phyloP scores from a whole-genome alignment of 2,329 filamentous ascomycete genomes.

The Fusarium nelsonii region DNA sequence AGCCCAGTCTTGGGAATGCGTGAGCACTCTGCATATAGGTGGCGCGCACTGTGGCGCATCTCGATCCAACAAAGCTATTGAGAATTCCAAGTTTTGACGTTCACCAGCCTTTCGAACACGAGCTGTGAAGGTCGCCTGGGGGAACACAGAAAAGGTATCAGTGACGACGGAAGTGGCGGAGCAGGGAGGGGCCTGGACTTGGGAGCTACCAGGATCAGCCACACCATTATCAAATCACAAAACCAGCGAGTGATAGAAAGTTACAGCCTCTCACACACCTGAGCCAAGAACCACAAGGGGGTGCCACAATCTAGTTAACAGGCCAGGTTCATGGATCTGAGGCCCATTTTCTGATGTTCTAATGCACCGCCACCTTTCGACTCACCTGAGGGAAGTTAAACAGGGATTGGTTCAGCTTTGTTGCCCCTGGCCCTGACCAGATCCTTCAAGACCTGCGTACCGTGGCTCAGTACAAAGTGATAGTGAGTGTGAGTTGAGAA shows the following conservation, averaged over 20 bases:
- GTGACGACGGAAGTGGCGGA: constrained; percentile 40
- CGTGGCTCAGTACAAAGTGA: constrained; percentile 5
- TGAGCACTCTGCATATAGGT: constrained; percentile 35
- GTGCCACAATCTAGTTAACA: constrained; percentile 31
- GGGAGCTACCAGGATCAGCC: constrained; percentile 38
- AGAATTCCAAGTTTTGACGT: constrained; percentile 24
- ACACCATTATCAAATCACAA: constrained; percentile 32
- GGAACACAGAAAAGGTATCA: constrained; percentile 20
- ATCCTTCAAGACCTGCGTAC: neutral
- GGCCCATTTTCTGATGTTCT: constrained; percentile 18
- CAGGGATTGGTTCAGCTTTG: constrained; percentile 39
- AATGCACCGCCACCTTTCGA: constrained; percentile 40
- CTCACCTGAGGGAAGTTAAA: constrained; percentile 42
- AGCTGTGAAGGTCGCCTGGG: constrained; percentile 23
- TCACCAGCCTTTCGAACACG: constrained; percentile 30
- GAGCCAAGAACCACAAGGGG: constrained; percentile 19
- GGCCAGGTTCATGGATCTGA: constrained; percentile 28
- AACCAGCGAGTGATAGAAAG: constrained; percentile 25
- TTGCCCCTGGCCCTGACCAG: constrained; percentile 15
- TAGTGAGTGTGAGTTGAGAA: neutral
- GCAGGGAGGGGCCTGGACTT: constrained; percentile 26
- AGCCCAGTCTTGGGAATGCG: constrained; percentile 27
- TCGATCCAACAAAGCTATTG: constrained; percentile 20
- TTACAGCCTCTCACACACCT: constrained; percentile 31
- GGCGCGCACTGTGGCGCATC: constrained; percentile 42